Percentiles rank a stretch among this genome's conserved stretches.
These are phyloP conservation scores for Crithidia fasciculata DNA, from an alignment of 208 protist genomes.

Conservation along the genomic window DNA sequence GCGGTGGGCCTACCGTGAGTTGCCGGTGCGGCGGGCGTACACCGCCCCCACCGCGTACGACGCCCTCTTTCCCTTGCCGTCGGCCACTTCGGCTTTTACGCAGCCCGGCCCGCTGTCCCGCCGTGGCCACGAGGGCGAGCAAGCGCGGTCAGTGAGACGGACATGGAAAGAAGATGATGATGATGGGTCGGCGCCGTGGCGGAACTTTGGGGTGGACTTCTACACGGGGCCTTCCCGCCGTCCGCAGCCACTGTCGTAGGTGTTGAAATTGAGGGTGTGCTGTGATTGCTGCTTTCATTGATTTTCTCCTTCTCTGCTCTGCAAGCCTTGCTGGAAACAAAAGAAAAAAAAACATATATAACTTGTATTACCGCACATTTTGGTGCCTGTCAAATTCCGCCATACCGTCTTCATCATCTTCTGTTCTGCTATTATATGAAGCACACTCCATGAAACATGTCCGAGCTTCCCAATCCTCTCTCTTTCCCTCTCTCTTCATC, in stretches of 20 bases:
- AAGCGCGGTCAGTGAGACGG: neutral
- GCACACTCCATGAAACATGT: too few relatives aligned
- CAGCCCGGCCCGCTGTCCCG: too few relatives aligned
- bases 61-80: conserved; percentile 31
- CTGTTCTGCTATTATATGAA: too few relatives aligned
- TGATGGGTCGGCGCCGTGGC: neutral
- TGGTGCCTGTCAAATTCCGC: neutral
- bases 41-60: conserved; percentile 39
- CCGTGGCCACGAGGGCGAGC: too few relatives aligned
- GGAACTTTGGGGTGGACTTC: neutral
- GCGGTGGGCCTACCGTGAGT: conserved; percentile 32
- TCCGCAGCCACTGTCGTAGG: conserved; percentile 5
- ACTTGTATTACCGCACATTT: neutral
- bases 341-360: too few relatives aligned
- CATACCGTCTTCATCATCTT: too few relatives aligned
- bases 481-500: neutral
- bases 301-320: neutral
- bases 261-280: neutral
- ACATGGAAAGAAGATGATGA: neutral
- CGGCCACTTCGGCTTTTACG: conserved; percentile 21
- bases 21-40: neutral
- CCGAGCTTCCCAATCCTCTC: neutral
- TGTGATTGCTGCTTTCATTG: neutral
- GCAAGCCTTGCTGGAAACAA: too few relatives aligned
- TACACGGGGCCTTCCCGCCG: conserved; percentile 33